These are phyloP conservation scores for Fusarium heterosporum DNA, from an alignment of 2,329 filamentous ascomycete species.

Conservation along the genomic window DNA sequence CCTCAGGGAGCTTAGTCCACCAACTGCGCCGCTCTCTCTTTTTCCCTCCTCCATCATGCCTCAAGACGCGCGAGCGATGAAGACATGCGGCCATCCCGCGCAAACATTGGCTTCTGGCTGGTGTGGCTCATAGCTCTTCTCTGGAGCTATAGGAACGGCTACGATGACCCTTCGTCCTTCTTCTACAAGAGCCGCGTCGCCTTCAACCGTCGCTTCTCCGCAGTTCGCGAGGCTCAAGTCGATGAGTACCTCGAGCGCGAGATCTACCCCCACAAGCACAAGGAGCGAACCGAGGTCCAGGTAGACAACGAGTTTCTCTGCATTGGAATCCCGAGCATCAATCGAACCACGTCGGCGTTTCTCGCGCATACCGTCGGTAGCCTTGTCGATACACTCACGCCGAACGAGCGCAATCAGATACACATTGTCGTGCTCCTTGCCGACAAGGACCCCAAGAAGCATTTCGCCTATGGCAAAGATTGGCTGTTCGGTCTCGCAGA, in stretches of 20 bases:
- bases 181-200: slow-evolving; percentile 49
- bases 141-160: slow-evolving; percentile 49
- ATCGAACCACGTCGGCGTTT: slow-evolving; percentile 48
- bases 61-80: slow-evolving; percentile 23
- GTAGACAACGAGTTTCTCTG: slow-evolving; percentile 43
- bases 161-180: slow-evolving; percentile 52
- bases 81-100: slow-evolving; percentile 46
- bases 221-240: slow-evolving; percentile 44
- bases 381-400: slow-evolving; percentile 49
- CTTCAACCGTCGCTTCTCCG: slow-evolving; percentile 47
- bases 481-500: slow-evolving; percentile 52
- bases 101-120: slow-evolving; percentile 50
- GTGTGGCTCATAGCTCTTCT: slow-evolving; percentile 46
- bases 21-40: not conserved
- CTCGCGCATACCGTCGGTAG: slow-evolving; percentile 48
- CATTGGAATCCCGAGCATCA: slow-evolving; percentile 53
- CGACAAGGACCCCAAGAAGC: slow-evolving; percentile 48
- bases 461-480: slow-evolving; percentile 48
- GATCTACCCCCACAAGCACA: slow-evolving; percentile 23
- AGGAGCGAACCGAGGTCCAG: slow-evolving; percentile 15
- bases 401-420: slow-evolving; percentile 49
- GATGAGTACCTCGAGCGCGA: slow-evolving; percentile 40
- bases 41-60: not conserved
- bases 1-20: not conserved
- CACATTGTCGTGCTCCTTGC: slow-evolving; percentile 52